Conservation (phyloP, 2,329 filamentous ascomycete species). For the Chaetomium strumarium region DNA sequence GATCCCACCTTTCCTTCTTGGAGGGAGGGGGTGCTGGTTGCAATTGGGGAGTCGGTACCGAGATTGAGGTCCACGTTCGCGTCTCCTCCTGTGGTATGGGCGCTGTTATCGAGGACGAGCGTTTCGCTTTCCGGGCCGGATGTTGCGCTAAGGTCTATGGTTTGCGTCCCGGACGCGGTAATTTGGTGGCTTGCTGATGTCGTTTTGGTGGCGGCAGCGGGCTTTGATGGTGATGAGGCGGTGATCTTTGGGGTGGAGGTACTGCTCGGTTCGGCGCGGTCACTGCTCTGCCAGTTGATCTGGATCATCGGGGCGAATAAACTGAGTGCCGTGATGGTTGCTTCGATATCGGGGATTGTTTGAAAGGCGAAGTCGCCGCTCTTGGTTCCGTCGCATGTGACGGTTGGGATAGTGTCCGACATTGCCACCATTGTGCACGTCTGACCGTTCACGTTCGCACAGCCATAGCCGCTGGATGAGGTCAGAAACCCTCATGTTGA, state of each 20-base stretch:
- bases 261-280: conserved; percentile 9
- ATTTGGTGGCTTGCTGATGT: background rate
- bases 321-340: conserved; percentile 21
- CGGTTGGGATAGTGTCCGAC: conserved; percentile 21
- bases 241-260: background rate
- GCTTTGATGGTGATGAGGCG: background rate
- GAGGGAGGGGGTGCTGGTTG: background rate
- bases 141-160: conserved; percentile 5
- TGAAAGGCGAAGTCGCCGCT: conserved; percentile 11
- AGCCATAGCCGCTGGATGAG: conserved; percentile 22
- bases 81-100: background rate
- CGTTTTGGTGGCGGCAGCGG: conserved; percentile 1
- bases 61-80: background rate
- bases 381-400: conserved; percentile 22
- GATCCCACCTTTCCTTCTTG: background rate
- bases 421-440: conserved; percentile 24
- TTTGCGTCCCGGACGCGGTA: conserved; percentile 9
- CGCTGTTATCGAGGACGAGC: conserved; percentile 11
- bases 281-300: conserved; percentile 27
- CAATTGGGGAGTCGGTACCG: background rate
- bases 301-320: conserved; percentile 27
- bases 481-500: background rate
- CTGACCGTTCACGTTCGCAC: conserved; percentile 26
- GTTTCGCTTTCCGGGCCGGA: conserved; percentile 14
- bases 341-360: conserved; percentile 18